Base-by-base conservation (phyloP, 2,329 filamentous ascomycete species). In the Stachybotrys chartarum region DNA sequence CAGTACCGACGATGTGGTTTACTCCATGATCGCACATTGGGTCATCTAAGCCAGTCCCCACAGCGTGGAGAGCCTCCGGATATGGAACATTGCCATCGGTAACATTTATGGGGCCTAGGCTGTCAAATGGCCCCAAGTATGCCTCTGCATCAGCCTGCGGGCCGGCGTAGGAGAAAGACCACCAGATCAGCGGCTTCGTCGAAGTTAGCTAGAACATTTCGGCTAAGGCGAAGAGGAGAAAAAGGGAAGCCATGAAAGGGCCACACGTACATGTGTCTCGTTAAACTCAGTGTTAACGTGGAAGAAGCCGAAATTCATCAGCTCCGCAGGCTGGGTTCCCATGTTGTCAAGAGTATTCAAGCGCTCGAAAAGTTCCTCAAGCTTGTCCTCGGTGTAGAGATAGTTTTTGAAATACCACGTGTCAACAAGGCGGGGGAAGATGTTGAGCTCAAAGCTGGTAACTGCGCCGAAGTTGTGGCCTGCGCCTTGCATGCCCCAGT, bases 391-490 rank as follows among this genome's bases (percentile, higher is more conserved):
- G 0, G 24, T 30, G 54, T 56, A 66, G 42, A 60, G 30, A 54
- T 64, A 66, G 24, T 24, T 24, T 24, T 24, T 24, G 24, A 24
- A 24, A 24, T 24, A 24, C 24, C 24, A 24, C 2, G 24, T 24
- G 24, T 24, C 24, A 24, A 24, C 24, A 24, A 24, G 24, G 0
- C 54, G 53, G 1, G 69, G 66, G 30, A 64, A 68, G 3, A 73
- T 63, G 54, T 71, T 72, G 53, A 72, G 60, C 10, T 58, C 60
- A 10, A 58, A 53, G 1, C 59, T 62, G 6, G 66, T 68, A 4
- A 68, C 66, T 10, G 72, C 67, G 31, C 65, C 70, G 47, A 71
- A 72, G 54, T 69, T 69, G 42, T 67, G 64, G 0, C 70, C 70
- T 8, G 66, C 66, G 6, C 70, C 70, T 49, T 64, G 59, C 45